Evolutionary conservation across 441 rosid species (phyloP), one percentile per base, ranked within the genome.

Genomic region (Sinapis alba): DNA sequence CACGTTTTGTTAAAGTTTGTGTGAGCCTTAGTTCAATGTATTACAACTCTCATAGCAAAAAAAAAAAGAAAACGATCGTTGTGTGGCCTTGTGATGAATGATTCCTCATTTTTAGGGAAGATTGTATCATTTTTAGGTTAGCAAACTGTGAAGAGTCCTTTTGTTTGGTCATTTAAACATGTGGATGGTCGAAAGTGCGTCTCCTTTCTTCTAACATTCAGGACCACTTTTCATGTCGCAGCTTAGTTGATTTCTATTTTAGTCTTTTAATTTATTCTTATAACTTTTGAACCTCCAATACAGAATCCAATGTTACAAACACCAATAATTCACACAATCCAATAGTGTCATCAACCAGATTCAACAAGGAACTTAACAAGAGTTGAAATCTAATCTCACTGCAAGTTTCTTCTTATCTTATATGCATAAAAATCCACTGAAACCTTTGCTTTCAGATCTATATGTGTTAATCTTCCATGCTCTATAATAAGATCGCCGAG

Each of bases 101-200:
- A 28, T 54, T 76, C 75, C 60, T 53, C 38, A 56, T 63, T 76
- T 76, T 15, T 0, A 57, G 71, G 57, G 66, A 57, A 70, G 16
- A 56, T 28, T 63, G 61, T 75, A 62, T 62, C 59, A 13, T 8
- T 8, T 47, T 12, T 53, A 2, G 45, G 56, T 13, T 7, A 24
- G 64, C 34, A 45, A 24, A 47, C 11, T 58, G 72, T 77, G 68
- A 65, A 68, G 34, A 47, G 76, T 64, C 67, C 30, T 47, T 65
- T 71, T 71, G 80, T 65, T 65, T 77, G 72, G 76, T 71, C 72
- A 18, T 65, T 65, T 71, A 71, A 77, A 24, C 57, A 65, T 23
- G 68, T 47, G 72, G 19, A 71, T 71, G 72, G 76, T 71, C 68
- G 76, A 71, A n/a, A n/a, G n/a, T 50, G 20, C 50, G 34, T 70